phyloP scores from a whole-genome alignment of 139 green algal species.

The Closterium sp. region DNA sequence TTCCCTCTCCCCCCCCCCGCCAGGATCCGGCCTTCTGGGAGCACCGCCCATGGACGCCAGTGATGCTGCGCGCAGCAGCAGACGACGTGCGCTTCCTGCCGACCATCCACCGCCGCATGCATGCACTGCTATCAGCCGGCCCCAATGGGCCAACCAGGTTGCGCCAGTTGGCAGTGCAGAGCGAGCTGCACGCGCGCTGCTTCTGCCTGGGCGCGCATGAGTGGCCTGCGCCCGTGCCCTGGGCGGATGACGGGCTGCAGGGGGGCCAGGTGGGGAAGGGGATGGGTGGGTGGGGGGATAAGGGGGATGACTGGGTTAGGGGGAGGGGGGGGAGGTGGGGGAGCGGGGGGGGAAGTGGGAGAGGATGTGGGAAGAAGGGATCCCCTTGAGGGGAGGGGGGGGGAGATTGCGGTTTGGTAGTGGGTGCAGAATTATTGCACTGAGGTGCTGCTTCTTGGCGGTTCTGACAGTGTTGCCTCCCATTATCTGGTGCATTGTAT shows the following conservation, averaged over 20 bases:
- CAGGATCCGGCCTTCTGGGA: conserved; percentile 23
- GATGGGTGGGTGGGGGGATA: no score
- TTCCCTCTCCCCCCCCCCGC: neutral
- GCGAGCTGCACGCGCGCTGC: neutral
- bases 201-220: neutral
- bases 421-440: no score
- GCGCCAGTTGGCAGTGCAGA: neutral
- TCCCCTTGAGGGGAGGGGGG: no score
- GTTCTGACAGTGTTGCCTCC: no score
- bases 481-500: no score
- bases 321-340: no score
- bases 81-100: conserved; percentile 24
- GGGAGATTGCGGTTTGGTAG: neutral
- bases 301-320: no score
- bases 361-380: neutral
- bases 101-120: conserved; percentile 8
- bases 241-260: neutral
- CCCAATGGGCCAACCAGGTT: neutral
- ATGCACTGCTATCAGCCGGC: neutral
- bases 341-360: neutral
- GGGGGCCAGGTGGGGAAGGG: no score
- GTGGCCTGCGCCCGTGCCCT: neutral
- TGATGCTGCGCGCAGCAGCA: conserved; percentile 23
- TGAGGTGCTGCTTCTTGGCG: no score
- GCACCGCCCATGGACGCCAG: conserved; percentile 16